These are phyloP conservation scores for Ampelocalamus luodianensis DNA, from an alignment of 176 grass and related monocot species.

Conservation along the genomic window DNA sequence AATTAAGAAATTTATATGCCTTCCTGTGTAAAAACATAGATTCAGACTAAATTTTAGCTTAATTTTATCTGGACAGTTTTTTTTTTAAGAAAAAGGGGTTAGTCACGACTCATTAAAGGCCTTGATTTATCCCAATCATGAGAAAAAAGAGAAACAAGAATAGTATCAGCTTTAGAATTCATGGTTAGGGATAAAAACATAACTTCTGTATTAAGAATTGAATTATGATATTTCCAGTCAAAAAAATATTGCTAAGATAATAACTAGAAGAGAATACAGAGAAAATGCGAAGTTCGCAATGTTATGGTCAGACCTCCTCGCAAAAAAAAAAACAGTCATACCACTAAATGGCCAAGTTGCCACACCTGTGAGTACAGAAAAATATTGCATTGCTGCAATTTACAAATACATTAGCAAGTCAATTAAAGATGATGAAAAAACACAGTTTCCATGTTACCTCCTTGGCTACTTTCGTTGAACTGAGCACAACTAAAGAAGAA, in stretches of 20 bases:
- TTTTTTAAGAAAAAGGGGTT: background rate
- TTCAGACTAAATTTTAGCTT: background rate
- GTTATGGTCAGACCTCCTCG: background rate
- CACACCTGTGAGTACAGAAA: background rate
- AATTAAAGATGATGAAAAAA: background rate
- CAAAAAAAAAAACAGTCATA: background rate
- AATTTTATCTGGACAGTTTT: background rate
- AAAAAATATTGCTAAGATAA: background rate
- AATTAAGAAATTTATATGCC: too few relatives aligned
- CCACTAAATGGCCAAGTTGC: background rate
- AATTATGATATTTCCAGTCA: background rate
- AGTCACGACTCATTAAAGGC: background rate
- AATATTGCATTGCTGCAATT: background rate
- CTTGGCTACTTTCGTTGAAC: conserved; percentile 30
- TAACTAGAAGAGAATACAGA: background rate
- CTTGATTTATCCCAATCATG: background rate
- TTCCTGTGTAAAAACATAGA: too few relatives aligned
- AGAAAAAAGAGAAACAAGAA: background rate
- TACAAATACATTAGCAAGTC: background rate
- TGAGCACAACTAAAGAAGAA: conserved; percentile 74
- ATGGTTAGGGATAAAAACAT: background rate
- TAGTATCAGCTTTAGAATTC: background rate
- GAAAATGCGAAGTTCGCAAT: background rate
- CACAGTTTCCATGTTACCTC: background rate
- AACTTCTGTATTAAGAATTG: background rate